These are phyloP conservation scores for Phytophthora podocarpi DNA, from an alignment of 352 stramenopile species.

Conservation along the genomic window DNA sequence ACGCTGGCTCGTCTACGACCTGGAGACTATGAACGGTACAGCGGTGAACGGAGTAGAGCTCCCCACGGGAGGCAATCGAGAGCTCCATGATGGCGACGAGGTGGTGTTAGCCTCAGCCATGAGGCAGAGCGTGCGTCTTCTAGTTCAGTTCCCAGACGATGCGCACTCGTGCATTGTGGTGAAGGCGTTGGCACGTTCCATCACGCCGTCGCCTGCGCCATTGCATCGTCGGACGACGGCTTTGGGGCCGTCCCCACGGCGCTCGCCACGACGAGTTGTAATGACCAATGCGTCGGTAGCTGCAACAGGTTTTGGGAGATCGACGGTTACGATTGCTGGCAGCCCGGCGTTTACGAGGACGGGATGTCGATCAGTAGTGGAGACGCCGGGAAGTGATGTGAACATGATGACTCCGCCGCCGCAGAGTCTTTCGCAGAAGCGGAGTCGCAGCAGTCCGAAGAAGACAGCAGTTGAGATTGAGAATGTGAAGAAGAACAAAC, in stretches of 20 bases:
- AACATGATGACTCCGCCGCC: slow-evolving; percentile 17
- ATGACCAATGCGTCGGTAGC: slow-evolving; percentile 14
- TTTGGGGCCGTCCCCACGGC: slow-evolving; percentile 1
- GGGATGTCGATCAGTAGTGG: slow-evolving; percentile 14
- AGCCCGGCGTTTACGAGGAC: slow-evolving; percentile 23
- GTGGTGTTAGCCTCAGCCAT: slow-evolving; percentile 73
- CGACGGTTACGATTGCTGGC: slow-evolving; percentile 14
- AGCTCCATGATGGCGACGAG: slow-evolving; percentile 72
- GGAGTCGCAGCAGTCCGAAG: slow-evolving; percentile 29
- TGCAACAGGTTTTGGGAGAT: slow-evolving; percentile 19
- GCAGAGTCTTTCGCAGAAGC: slow-evolving; percentile 33
- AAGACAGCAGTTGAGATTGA: slow-evolving; percentile 17
- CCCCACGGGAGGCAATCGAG: slow-evolving; percentile 49
- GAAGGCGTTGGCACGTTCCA: slow-evolving; percentile 29
- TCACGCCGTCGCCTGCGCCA: slow-evolving; percentile 7
- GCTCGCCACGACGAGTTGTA: slow-evolving; percentile 26
- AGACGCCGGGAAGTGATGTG: slow-evolving; percentile 14
- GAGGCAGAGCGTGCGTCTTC: slow-evolving; percentile 60
- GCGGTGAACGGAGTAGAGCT: slow-evolving; percentile 75
- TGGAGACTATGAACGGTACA: slow-evolving; percentile 84
- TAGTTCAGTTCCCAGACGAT: slow-evolving; percentile 52
- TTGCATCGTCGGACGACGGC: slow-evolving; percentile 8
- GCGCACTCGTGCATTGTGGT: slow-evolving; percentile 49
- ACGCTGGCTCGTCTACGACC: slow-evolving; percentile 80
- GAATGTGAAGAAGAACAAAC: slow-evolving; percentile 27